These are phyloP conservation scores for Aureobasidium leucospermi DNA, from an alignment of 2,329 filamentous ascomycete genomes.

Conservation along the genomic window DNA sequence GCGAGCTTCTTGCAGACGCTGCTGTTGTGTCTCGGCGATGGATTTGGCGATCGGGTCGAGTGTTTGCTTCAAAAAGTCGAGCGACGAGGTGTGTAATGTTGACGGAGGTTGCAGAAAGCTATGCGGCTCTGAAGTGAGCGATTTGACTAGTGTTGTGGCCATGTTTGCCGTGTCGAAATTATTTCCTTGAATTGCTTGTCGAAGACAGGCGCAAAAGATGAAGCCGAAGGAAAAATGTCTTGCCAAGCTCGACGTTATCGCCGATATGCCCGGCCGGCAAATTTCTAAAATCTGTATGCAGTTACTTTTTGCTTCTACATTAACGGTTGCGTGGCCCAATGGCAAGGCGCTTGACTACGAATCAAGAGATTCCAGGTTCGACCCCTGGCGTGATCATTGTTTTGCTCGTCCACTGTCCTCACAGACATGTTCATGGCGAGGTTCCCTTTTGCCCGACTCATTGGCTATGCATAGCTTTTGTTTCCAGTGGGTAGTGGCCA, in stretches of 20 bases:
- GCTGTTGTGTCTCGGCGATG: conserved; percentile 64
- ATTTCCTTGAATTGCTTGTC: neutral
- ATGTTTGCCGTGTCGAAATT: neutral
- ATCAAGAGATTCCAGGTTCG: conserved; percentile 16
- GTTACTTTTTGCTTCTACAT: neutral
- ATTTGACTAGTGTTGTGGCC: conserved; percentile 3
- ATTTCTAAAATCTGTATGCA: too few relatives aligned
- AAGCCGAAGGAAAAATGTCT: conserved; percentile 9
- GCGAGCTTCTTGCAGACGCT: conserved; percentile 58
- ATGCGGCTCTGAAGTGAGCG: conserved; percentile 44
- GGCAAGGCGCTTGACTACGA: conserved; percentile 53
- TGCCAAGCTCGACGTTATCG: neutral
- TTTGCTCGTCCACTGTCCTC: neutral
- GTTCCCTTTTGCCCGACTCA: too few relatives aligned
- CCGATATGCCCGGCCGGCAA: neutral
- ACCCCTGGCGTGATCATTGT: conserved; percentile 12
- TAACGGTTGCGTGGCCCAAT: conserved; percentile 41
- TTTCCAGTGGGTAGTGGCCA: too few relatives aligned
- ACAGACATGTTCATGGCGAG: too few relatives aligned
- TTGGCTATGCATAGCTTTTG: too few relatives aligned
- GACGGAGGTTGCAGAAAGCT: conserved; percentile 67
- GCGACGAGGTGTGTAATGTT: conserved; percentile 59
- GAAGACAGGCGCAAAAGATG: neutral
- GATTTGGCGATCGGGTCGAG: conserved; percentile 71
- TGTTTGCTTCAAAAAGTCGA: conserved; percentile 70